Evolutionary conservation across 495 filamentous ascomycete species (phyloP).

Genomic region (Penicillium roqueforti): DNA sequence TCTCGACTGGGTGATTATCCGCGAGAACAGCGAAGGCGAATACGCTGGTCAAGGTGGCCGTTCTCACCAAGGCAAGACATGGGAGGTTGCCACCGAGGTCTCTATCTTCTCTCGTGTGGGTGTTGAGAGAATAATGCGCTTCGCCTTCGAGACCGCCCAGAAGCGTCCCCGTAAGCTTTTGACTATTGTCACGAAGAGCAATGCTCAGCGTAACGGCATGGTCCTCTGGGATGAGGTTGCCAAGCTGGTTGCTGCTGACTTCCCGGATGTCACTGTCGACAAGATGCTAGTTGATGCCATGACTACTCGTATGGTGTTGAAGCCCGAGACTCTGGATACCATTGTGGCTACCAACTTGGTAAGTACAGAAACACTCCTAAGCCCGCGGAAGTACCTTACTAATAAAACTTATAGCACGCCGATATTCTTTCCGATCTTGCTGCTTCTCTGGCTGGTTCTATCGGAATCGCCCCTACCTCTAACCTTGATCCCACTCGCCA

Average conservation of each 20-base stretch:
- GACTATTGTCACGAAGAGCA: conserved; percentile 56
- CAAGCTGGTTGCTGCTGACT: conserved; percentile 41
- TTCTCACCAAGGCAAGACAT: conserved; percentile 46
- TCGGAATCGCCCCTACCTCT: conserved; percentile 56
- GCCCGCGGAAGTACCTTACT: neutral
- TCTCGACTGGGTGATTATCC: conserved; percentile 55
- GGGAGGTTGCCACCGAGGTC: conserved; percentile 52
- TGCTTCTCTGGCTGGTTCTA: conserved; percentile 51
- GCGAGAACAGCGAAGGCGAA: conserved; percentile 57
- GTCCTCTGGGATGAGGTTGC: conserved; percentile 56
- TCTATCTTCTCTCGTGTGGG: conserved; percentile 52
- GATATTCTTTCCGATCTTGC: conserved; percentile 60
- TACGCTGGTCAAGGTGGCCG: conserved; percentile 55
- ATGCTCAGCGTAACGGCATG: conserved; percentile 56
- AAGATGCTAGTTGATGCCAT: conserved; percentile 61
- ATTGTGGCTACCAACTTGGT: conserved; percentile 55
- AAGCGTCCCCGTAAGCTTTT: conserved; percentile 46
- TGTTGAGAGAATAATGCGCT: conserved; percentile 53
- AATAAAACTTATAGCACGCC: conserved; percentile 43
- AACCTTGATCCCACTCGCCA: conserved; percentile 61
- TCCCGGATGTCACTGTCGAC: conserved; percentile 50
- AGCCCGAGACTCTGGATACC: conserved; percentile 51
- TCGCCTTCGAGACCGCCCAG: conserved; percentile 51
- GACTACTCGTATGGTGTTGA: conserved; percentile 54
- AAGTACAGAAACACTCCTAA: neutral